Evolutionary conservation across 2,329 filamentous ascomycete species (phyloP).

Genomic region (Claviceps quebecensis): DNA sequence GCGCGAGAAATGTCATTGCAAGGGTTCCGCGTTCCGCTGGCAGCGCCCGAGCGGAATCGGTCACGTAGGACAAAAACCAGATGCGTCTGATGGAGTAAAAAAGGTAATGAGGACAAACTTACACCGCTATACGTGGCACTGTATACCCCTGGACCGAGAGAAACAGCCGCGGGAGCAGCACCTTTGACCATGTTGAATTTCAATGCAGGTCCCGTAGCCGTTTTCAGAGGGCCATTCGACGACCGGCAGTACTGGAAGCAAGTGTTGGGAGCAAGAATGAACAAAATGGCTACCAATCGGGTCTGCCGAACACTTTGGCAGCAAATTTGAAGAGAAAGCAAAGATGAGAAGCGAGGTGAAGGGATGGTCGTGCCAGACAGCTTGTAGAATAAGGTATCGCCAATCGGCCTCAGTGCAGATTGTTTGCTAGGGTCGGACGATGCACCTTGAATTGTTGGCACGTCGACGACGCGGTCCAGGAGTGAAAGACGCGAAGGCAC

Average conservation of each 20-base stretch:
- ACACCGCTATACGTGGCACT: conserved; percentile 58
- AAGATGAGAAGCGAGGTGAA: not conserved
- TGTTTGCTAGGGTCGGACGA: conserved; percentile 11
- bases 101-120: conserved; percentile 16
- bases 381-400: not conserved
- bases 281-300: not conserved
- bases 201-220: conserved; percentile 1
- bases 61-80: not conserved
- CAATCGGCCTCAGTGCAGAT: conserved; percentile 2
- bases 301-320: too few relatives aligned
- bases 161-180: conserved; percentile 14
- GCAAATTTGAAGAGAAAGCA: too few relatives aligned
- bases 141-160: conserved; percentile 39
- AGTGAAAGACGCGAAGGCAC: conserved; percentile 22
- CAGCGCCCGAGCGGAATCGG: not conserved
- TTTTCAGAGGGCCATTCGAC: not conserved
- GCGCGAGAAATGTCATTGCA: not conserved
- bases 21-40: not conserved
- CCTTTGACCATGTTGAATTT: conserved; percentile 33
- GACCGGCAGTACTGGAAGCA: not conserved
- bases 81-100: not conserved
- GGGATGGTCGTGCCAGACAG: not conserved
- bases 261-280: not conserved
- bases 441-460: conserved; percentile 17
- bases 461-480: conserved; percentile 22